Percentiles rank a stretch among this genome's conserved stretches.
These are phyloP conservation scores for Ogataea minuta DNA, from an alignment of 805 yeast genomes.

Conservation along the genomic window DNA sequence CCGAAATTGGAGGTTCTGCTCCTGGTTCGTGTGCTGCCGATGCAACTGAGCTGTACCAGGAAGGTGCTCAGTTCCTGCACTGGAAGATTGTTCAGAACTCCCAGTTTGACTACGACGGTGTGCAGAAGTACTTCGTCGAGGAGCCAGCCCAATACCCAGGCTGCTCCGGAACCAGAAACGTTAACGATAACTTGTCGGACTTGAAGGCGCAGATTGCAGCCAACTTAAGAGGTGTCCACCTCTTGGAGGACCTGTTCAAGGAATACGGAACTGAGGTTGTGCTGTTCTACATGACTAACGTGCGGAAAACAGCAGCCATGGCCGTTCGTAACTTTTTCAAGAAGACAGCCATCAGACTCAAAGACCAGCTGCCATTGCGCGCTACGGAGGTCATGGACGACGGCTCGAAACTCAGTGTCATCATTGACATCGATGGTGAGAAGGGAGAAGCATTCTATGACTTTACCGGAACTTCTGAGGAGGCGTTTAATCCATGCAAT, in stretches of 20 bases:
- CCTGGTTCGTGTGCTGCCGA: conserved; percentile 16
- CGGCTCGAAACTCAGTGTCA: conserved; percentile 48
- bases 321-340: conserved; percentile 39
- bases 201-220: conserved; percentile 49
- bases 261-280: conserved; percentile 44
- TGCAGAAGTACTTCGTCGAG: conserved; percentile 44
- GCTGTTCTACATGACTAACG: conserved; percentile 46
- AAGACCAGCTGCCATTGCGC: conserved; percentile 33
- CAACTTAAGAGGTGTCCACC: conserved; percentile 47
- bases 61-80: conserved; percentile 52
- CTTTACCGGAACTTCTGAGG: conserved; percentile 51
- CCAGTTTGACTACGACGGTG: conserved; percentile 50
- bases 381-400: conserved; percentile 55
- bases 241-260: conserved; percentile 40
- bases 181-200: conserved; percentile 51
- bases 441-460: conserved; percentile 47
- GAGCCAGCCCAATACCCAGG: conserved; percentile 51
- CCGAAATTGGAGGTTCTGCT: conserved; percentile 14
- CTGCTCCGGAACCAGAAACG: conserved; percentile 53
- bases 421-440: conserved; percentile 39
- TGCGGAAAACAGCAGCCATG: conserved; percentile 44
- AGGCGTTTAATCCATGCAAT: conserved; percentile 51
- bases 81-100: conserved; percentile 50
- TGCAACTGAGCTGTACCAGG: conserved; percentile 25
- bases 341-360: conserved; percentile 40